Percentiles rank a stretch among this genome's conserved stretches.
phyloP scores from a whole-genome alignment of 257 asterid species.

The Handroanthus guayacan region DNA sequence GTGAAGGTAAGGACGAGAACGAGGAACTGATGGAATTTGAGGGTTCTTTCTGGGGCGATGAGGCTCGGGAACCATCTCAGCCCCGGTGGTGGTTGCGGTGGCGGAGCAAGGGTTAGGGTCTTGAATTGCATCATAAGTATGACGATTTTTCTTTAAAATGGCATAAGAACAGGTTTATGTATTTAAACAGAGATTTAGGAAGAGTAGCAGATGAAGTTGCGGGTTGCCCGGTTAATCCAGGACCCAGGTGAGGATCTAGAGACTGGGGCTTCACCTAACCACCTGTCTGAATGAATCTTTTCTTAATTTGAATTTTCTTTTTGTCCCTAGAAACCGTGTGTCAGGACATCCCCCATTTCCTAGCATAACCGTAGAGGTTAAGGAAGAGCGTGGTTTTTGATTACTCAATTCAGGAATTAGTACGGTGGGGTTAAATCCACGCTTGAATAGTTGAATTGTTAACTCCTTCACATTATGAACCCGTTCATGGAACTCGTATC shows the following conservation, averaged over 20 bases:
- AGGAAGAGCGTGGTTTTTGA: constrained; percentile 20
- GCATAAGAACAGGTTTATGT: neutral
- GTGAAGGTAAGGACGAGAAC: constrained; percentile 76
- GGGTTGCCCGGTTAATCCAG: neutral
- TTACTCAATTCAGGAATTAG: constrained; percentile 9
- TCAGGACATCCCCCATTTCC: neutral
- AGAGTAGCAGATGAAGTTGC: neutral
- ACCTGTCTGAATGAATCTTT: neutral
- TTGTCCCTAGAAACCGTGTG: neutral
- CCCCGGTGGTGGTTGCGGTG: constrained; percentile 71
- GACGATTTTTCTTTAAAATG: neutral
- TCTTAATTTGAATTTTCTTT: neutral
- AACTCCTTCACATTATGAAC: too few relatives aligned
- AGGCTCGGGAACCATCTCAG: constrained; percentile 59
- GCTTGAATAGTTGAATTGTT: too few relatives aligned
- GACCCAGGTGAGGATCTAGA: neutral
- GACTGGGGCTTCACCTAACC: neutral
- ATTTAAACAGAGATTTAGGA: constrained; percentile 16
- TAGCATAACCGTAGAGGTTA: neutral
- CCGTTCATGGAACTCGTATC: neutral
- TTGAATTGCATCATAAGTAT: constrained; percentile 54
- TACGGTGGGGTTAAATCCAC: neutral
- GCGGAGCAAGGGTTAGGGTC: constrained; percentile 41
- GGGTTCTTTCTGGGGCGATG: constrained; percentile 56
- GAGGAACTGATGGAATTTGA: constrained; percentile 62